Conservation (phyloP, 2,329 filamentous ascomycete genomes). For the Monosporascus cannonballus region DNA sequence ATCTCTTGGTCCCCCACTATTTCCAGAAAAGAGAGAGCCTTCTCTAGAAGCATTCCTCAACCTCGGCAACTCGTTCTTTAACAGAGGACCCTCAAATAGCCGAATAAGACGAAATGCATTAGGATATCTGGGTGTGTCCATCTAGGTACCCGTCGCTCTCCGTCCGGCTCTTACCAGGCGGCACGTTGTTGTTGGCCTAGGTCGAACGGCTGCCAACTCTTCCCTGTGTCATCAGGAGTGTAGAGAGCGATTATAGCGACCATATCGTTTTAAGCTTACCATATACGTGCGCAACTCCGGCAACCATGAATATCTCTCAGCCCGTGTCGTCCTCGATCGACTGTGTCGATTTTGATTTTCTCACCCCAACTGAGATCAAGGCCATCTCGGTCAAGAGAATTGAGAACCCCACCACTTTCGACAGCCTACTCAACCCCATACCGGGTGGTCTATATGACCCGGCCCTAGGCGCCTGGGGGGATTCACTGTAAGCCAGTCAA, state of each 20-base stretch:
- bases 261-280: constrained; percentile 1
- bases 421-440: constrained; percentile 81
- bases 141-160: neutral
- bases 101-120: neutral
- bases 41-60: neutral
- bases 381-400: constrained; percentile 90
- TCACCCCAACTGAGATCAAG: constrained; percentile 76
- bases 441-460: constrained; percentile 90
- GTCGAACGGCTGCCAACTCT: neutral
- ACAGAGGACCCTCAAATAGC: neutral
- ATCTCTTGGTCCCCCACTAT: neutral
- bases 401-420: constrained; percentile 90
- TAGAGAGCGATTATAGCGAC: constrained; percentile 2
- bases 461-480: constrained; percentile 83
- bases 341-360: constrained; percentile 83
- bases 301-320: constrained; percentile 65
- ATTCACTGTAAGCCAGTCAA: constrained; percentile 63
- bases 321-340: constrained; percentile 78
- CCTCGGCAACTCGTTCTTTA: neutral
- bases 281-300: neutral
- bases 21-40: neutral
- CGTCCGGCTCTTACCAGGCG: neutral
- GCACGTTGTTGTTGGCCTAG: no score
- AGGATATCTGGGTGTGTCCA: neutral
- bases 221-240: neutral